Base-by-base conservation (phyloP, 768 basidiomycete species). In the Zangia roseola region DNA sequence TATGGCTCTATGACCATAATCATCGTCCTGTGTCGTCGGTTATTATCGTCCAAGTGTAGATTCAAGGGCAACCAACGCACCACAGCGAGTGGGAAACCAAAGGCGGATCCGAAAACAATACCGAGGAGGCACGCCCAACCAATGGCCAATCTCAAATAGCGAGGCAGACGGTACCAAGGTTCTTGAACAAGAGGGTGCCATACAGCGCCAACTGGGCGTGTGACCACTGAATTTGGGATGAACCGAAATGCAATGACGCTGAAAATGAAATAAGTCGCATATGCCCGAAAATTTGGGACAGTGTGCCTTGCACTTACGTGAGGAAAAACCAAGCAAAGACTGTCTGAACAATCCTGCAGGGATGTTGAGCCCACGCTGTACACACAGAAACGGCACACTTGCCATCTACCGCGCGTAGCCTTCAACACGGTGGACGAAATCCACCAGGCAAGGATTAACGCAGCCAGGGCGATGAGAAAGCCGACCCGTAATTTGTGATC, bases 211-310 rank as follows among this genome's bases (percentile, higher is more conserved):
- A 94, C 74, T n/a, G 92, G 92, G 38, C 74, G 74, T 16, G 86
- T 78, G 43, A 93, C 74, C 24, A 82, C 71, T 4, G 80, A 76
- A 64, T 80, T 85, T 53, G 90, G 89, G 46, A 91, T 82, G 66
- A 81, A 92, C n/a, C 88, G 82, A 75, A 91, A 91, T 4, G 85
- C 86, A 53, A 91, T 91, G 52, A 89, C 75, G 6, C 83, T 86
- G 21, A 20, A 40, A 38, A 43, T 20, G 37, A 30, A 43, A 20
- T 26, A 44, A 23, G 40, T 31, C 14, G n/a, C 54, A 20, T 37
- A 28, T 39, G 9, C 6, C 41, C 16, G 39, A 40, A 41, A n/a
- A 45, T 20, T 10, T 21, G 40, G 17, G 25, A 43, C 52, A 26
- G 23, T 50, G 0, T 4, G 28, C 7, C 44, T 39, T 50, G 25